A percentile compares a stretch with the other conserved stretches of the same genome.
phyloP scores from a whole-genome alignment of 805 yeast genomes.

The Candida taoyuanica region DNA sequence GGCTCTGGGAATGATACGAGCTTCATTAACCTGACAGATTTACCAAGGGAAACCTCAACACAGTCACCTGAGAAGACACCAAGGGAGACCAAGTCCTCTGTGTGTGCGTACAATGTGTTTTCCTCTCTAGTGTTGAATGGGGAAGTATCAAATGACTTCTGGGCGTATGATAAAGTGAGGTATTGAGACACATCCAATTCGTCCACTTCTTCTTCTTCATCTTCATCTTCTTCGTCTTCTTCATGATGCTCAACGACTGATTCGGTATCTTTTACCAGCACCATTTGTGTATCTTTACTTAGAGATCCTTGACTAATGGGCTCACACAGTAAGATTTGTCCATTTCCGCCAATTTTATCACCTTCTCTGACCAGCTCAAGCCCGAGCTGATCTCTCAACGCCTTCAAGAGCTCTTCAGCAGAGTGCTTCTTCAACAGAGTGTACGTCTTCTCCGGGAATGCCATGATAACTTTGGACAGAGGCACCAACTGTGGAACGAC shows the following conservation, averaged over 20 bases:
- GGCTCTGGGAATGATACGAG: conserved; percentile 65
- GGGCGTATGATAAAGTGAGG: conserved; percentile 4
- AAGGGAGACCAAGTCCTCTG: conserved; percentile 46
- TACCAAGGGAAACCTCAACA: conserved; percentile 32
- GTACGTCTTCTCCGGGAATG: conserved; percentile 21
- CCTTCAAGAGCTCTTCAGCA: conserved; percentile 12
- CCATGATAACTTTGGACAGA: conserved; percentile 19
- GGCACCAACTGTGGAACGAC: conserved; percentile 12
- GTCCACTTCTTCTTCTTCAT: background rate
- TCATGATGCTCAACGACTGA: background rate
- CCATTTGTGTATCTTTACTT: conserved; percentile 43
- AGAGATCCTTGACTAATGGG: conserved; percentile 69
- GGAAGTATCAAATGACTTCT: no score
- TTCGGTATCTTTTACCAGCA: conserved; percentile 38
- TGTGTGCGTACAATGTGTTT: conserved; percentile 41
- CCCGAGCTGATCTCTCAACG: conserved; percentile 10
- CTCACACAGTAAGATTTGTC: conserved; percentile 57
- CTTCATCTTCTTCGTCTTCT: background rate
- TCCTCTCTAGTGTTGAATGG: no score
- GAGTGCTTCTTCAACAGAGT: conserved; percentile 15
- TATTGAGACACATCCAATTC: conserved; percentile 18
- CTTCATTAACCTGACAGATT: conserved; percentile 19
- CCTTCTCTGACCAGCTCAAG: conserved; percentile 20
- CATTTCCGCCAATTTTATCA: conserved; percentile 24
- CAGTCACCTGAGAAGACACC: conserved; percentile 70